Conservation (phyloP, 257 asterid genomes). For the Cordia subcordata region DNA sequence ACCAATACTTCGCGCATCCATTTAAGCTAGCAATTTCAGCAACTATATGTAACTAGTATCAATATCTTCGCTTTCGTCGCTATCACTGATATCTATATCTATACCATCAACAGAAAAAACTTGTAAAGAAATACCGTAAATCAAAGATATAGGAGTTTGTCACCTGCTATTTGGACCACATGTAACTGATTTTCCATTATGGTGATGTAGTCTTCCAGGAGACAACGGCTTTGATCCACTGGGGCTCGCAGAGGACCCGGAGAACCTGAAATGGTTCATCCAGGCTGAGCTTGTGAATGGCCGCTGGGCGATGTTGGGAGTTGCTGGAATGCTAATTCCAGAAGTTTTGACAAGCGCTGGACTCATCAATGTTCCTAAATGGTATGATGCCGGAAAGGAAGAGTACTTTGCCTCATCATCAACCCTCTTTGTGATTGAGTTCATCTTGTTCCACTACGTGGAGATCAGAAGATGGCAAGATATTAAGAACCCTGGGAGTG, state of each 20-base stretch:
- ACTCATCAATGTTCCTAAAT: slow-evolving; percentile 67
- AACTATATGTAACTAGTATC: not conserved
- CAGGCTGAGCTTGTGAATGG: slow-evolving; percentile 93
- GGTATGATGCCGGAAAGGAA: slow-evolving; percentile 85
- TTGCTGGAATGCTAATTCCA: slow-evolving; percentile 84
- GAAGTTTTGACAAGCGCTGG: slow-evolving; percentile 70
- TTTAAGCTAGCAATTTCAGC: not conserved
- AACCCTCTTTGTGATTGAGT: slow-evolving; percentile 83
- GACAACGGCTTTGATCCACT: slow-evolving; percentile 92
- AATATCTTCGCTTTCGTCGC: no score
- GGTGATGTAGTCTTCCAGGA: slow-evolving; percentile 54
- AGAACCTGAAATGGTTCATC: slow-evolving; percentile 69
- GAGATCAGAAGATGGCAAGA: slow-evolving; percentile 99
- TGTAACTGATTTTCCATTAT: not conserved
- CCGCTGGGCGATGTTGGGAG: slow-evolving; percentile 97
- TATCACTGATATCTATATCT: no score
- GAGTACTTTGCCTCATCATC: slow-evolving; percentile 88
- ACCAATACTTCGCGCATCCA: not conserved
- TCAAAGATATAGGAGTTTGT: no score
- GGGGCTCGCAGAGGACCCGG: slow-evolving; percentile 89
- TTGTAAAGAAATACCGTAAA: no score
- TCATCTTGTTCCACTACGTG: slow-evolving; percentile 89
- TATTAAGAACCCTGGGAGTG: slow-evolving; percentile 93
- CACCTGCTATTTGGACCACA: no score
- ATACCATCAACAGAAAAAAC: no score